These are phyloP conservation scores for Pleurotus citrinopileatus DNA, from an alignment of 768 basidiomycete species.

Conservation along the genomic window DNA sequence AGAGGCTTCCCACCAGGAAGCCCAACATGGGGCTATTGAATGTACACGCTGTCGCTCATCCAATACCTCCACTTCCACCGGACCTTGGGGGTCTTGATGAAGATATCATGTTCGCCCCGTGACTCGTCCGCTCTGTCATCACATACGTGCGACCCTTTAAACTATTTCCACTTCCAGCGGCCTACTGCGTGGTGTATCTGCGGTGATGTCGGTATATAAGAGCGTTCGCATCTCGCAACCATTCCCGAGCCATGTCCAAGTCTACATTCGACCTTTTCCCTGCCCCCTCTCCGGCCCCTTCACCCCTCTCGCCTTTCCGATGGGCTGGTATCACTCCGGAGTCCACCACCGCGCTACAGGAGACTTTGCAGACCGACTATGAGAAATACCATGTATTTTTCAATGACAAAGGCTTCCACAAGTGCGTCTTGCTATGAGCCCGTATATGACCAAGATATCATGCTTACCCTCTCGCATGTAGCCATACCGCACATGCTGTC, in stretches of 20 bases:
- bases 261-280: slow-evolving; percentile 18
- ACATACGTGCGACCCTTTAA: not conserved
- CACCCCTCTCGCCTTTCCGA: slow-evolving; percentile 26
- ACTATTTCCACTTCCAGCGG: not conserved
- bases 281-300: slow-evolving; percentile 14
- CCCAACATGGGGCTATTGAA: no score
- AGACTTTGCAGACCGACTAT: slow-evolving; percentile 47
- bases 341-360: slow-evolving; percentile 37
- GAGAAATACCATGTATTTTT: slow-evolving; percentile 55
- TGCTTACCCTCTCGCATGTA: slow-evolving; percentile 14
- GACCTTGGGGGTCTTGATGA: no score
- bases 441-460: slow-evolving; percentile 27
- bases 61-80: no score
- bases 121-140: not conserved
- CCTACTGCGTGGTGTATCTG: no score
- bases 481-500: slow-evolving; percentile 55
- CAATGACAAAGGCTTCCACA: slow-evolving; percentile 37
- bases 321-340: slow-evolving; percentile 32
- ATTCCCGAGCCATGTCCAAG: not conserved
- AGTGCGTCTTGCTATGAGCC: slow-evolving; percentile 25
- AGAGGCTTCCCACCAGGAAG: no score
- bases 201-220: not conserved
- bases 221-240: no score
- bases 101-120: not conserved
- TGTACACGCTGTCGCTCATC: no score